A percentile compares a stretch with the other conserved stretches of the same genome.
Evolutionary conservation across 2,329 filamentous ascomycete species (phyloP).

Genomic region (Exophiala alcalophila): DNA sequence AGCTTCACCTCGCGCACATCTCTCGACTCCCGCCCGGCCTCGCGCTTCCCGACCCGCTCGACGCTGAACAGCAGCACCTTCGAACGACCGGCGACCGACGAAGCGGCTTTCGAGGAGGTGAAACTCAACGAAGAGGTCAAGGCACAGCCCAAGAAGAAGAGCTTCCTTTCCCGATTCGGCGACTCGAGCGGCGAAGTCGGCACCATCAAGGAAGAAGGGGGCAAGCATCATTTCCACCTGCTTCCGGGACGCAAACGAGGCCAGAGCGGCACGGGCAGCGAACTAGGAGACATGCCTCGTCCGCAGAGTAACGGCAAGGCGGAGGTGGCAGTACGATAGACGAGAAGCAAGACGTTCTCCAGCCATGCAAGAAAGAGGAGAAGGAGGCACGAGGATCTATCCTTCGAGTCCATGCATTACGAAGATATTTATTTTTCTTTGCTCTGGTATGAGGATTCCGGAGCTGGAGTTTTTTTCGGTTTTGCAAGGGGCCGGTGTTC

Average conservation of each 20-base stretch:
- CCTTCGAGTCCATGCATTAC: conserved; percentile 25
- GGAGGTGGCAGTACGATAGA: conserved; percentile 29
- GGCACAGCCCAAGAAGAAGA: conserved; percentile 68
- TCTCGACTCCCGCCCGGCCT: conserved; percentile 70
- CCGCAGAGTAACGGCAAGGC: conserved; percentile 31
- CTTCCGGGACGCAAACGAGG: conserved; percentile 69
- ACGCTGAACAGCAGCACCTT: conserved; percentile 58
- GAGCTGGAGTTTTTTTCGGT: conserved; percentile 16
- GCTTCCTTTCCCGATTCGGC: conserved; percentile 78
- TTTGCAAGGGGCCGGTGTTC: no score
- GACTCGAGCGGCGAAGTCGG: conserved; percentile 49
- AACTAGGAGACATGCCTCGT: conserved; percentile 64
- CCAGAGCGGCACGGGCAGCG: conserved; percentile 66
- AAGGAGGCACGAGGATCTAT: conserved; percentile 6
- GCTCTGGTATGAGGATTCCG: no score
- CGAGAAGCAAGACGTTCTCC: no score
- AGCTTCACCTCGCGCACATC: conserved; percentile 67
- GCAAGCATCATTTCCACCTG: conserved; percentile 56
- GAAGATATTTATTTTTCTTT: conserved; percentile 15
- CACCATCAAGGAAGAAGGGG: conserved; percentile 37
- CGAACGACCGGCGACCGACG: conserved; percentile 56
- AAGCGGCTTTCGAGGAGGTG: conserved; percentile 75
- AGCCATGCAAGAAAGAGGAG: no score
- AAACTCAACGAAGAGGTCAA: conserved; percentile 72
- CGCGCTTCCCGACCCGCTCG: conserved; percentile 58